These are phyloP conservation scores for Aspergillus oerlinghausenensis DNA, from an alignment of 2,329 filamentous ascomycete genomes.

Conservation along the genomic window DNA sequence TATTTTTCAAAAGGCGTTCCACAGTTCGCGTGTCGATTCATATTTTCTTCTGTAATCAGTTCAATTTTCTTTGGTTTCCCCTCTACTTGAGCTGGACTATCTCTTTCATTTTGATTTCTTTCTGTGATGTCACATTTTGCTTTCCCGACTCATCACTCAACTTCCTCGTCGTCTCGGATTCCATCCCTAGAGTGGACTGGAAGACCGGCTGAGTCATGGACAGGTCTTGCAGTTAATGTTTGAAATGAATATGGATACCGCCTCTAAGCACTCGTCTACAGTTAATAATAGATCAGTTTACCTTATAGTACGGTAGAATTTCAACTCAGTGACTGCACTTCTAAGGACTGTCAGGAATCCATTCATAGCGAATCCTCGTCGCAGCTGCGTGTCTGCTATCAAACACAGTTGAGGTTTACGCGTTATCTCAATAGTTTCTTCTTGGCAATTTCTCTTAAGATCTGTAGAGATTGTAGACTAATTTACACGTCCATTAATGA, in stretches of 20 bases:
- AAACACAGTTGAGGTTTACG: too few relatives aligned
- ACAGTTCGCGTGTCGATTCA: conserved; percentile 9
- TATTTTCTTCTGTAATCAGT: conserved; percentile 9
- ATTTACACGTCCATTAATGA: too few relatives aligned
- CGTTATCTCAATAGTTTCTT: too few relatives aligned
- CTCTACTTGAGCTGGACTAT: conserved; percentile 5
- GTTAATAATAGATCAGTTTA: not conserved
- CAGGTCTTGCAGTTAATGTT: not conserved
- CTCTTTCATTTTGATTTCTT: not conserved
- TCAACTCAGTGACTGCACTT: not conserved
- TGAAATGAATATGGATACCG: not conserved
- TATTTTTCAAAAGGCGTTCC: conserved; percentile 20
- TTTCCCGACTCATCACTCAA: not conserved
- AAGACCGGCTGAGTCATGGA: not conserved
- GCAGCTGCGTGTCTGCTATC: not conserved
- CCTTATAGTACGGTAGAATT: not conserved
- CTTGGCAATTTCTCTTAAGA: too few relatives aligned
- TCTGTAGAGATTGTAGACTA: not conserved
- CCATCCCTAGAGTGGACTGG: not conserved
- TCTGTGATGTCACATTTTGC: not conserved
- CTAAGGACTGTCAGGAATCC: not conserved
- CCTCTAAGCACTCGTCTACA: not conserved
- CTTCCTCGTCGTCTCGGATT: not conserved
- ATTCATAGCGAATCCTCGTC: not conserved
- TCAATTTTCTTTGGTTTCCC: conserved; percentile 2